Evolutionary conservation across 768 basidiomycete genomes (phyloP), one percentile per base, ranked within the genome.

Genomic region (Suillus paluster): DNA sequence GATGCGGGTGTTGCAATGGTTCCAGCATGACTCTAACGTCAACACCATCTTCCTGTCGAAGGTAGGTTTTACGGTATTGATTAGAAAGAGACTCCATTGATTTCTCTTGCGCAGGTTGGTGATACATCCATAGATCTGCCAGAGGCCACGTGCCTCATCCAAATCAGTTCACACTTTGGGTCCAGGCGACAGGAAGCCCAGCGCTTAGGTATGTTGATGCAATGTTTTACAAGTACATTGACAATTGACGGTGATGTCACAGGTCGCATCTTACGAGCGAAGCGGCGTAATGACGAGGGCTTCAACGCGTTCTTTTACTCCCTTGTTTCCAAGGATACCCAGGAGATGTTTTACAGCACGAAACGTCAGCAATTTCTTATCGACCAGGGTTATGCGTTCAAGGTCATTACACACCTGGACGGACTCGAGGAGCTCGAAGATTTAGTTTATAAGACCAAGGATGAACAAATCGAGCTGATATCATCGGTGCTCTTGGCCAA

Each of bases 251-350:
- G 23, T 67, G 59, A 53, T 56, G 52, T 50, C 45, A 27, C 64
- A 94, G 95, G 95, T 15, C 95, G 97, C 50, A 99, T 99, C 69
- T 79, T 99, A 49, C 91, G 97, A 50, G 97, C 97, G 10, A 99
- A 99, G 76, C 86, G 97, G 62, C 84, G 97, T 65, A 99, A 99
- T 71, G 97, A 99, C 70, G 97, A 99, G 77, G 97, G 97, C 1
- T 99, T 99, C 80, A 99, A 99, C 66, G 97, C 97, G 25, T 99
- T 99, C 80, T 99, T 99, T 79, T 99, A 99, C 75, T 98, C 97
- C 36, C 87, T 99, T 8, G 97, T 99, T 38, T 98, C 96, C 27
- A 97, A 97, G 76, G 97, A 98, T 78, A 99, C 97, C 5, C 95
- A 97, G 71, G 97, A 99, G 78, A 99, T 99, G 95, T 99, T 90